Conservation (phyloP, 2,329 filamentous ascomycete species). For the Exophiala bonariae region DNA sequence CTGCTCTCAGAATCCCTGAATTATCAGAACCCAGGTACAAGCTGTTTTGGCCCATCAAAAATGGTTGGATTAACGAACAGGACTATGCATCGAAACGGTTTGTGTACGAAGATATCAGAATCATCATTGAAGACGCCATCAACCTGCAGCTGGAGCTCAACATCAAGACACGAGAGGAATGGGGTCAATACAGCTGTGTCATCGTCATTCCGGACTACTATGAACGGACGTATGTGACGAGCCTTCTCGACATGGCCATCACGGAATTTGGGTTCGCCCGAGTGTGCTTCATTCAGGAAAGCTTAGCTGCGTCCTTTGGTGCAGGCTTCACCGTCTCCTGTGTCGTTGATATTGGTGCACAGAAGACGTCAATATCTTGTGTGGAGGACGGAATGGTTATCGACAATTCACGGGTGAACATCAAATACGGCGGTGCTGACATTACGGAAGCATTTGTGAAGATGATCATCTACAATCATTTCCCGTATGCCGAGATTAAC, state of each 20-base stretch:
- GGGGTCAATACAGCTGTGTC: slow-evolving; percentile 92
- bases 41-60: slow-evolving; percentile 85
- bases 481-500: slow-evolving; percentile 94
- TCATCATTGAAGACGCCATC: slow-evolving; percentile 82
- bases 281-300: slow-evolving; percentile 94
- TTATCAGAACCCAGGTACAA: slow-evolving; percentile 86
- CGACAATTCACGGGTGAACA: slow-evolving; percentile 90
- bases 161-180: slow-evolving; percentile 57
- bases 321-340: slow-evolving; percentile 92
- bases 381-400: slow-evolving; percentile 95
- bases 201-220: slow-evolving; percentile 96
- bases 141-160: slow-evolving; percentile 77
- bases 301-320: slow-evolving; percentile 89
- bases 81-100: slow-evolving; percentile 80
- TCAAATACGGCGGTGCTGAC: slow-evolving; percentile 91
- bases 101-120: slow-evolving; percentile 82
- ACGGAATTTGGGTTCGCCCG: slow-evolving; percentile 85
- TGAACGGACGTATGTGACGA: slow-evolving; percentile 88
- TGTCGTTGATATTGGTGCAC: slow-evolving; percentile 92
- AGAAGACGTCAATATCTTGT: slow-evolving; percentile 96
- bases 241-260: slow-evolving; percentile 80
- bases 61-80: slow-evolving; percentile 86
- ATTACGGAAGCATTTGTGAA: slow-evolving; percentile 93
- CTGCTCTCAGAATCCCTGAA: slow-evolving; percentile 84
- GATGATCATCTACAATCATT: slow-evolving; percentile 96